These are phyloP conservation scores for Purpureocillium takamizusanense DNA, from an alignment of 2,329 filamentous ascomycete genomes.

Conservation along the genomic window DNA sequence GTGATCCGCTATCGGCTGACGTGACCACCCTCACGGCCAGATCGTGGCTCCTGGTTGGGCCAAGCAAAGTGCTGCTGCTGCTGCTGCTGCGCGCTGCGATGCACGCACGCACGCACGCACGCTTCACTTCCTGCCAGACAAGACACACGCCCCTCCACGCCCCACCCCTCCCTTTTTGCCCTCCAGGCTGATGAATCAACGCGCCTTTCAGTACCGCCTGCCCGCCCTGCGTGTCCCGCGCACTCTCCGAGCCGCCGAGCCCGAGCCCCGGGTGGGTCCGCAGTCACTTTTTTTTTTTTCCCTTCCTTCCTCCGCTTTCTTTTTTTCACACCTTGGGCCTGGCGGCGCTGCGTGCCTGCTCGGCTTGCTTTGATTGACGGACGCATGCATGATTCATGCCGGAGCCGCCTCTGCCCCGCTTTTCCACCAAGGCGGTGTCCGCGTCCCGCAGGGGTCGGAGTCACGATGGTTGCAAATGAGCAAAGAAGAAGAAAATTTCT, in stretches of 20 bases:
- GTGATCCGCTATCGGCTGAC: no score
- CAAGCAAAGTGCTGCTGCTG: no score
- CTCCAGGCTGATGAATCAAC: constrained; percentile 4
- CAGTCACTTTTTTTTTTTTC: background rate
- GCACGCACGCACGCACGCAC: no score
- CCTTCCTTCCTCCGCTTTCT: background rate
- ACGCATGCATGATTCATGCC: constrained; percentile 5
- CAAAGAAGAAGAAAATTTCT: background rate
- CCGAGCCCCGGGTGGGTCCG: background rate
- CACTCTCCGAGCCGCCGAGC: constrained; percentile 2
- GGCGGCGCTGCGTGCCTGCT: no score
- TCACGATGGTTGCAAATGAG: background rate
- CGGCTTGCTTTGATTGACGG: no score
- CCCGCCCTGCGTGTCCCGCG: background rate
- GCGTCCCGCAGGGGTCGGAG: background rate
- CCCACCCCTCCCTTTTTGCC: background rate
- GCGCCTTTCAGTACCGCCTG: background rate
- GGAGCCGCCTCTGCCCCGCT: constrained; percentile 2
- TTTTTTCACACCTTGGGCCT: background rate
- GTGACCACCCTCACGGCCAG: no score
- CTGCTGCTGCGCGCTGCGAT: no score
- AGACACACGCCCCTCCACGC: background rate
- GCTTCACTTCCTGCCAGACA: no score
- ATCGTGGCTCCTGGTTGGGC: no score
- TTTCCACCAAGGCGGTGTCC: constrained; percentile 1